Evolutionary conservation across 2,329 filamentous ascomycete genomes (phyloP).

Genomic region (Fonsecaea multimorphosa): DNA sequence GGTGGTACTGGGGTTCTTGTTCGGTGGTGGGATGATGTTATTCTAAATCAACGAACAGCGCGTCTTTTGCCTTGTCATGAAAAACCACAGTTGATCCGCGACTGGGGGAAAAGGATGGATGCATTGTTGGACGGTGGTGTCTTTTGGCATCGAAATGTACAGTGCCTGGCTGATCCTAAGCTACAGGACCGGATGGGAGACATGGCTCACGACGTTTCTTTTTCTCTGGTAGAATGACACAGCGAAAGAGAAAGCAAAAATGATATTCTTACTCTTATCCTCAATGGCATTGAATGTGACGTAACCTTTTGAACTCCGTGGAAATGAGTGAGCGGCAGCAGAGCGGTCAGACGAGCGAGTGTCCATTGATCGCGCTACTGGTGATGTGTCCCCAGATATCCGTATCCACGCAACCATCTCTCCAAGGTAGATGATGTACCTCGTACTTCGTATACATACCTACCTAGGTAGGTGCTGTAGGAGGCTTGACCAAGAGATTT

Average conservation of each 20-base stretch:
- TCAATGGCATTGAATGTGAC: neutral
- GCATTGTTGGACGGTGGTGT: neutral
- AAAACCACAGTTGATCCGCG: neutral
- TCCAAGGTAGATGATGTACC: too few relatives aligned
- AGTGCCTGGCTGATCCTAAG: neutral
- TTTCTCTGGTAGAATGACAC: neutral
- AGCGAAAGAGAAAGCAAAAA: neutral
- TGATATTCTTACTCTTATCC: neutral
- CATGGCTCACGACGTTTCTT: neutral
- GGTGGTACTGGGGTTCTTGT: conserved; percentile 26
- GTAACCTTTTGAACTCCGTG: neutral
- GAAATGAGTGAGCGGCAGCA: neutral
- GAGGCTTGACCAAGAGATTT: neutral
- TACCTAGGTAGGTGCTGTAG: too few relatives aligned
- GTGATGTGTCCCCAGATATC: too few relatives aligned
- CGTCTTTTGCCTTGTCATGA: neutral
- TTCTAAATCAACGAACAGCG: conserved; percentile 15
- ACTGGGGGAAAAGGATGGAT: neutral
- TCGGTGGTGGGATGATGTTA: conserved; percentile 34
- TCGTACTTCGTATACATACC: too few relatives aligned
- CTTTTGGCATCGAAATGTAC: neutral
- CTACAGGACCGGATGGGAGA: neutral
- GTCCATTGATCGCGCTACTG: neutral
- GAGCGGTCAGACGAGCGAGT: neutral
- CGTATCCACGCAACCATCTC: too few relatives aligned